Conservation (phyloP, 371 early-diverging fungal species). For the Circinella minor region DNA sequence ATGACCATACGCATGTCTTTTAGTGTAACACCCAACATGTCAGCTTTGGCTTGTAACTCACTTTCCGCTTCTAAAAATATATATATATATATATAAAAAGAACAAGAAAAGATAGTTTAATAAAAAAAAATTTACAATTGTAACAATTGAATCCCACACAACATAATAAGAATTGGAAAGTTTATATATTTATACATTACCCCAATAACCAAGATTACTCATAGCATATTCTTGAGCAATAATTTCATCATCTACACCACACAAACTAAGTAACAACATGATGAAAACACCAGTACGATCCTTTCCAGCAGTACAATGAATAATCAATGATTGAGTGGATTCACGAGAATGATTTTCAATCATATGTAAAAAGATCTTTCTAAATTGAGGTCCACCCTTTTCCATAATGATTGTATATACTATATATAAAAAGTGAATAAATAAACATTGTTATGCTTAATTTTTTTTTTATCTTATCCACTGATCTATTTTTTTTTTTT, state of each 20-base stretch:
- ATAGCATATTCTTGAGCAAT: conserved; percentile 81
- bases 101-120: background rate
- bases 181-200: conserved; percentile 19
- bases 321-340: conserved; percentile 58
- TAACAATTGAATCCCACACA: too few species aligned
- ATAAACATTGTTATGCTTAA: too few species aligned
- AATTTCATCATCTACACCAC: conserved; percentile 74
- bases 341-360: conserved; percentile 44
- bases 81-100: background rate
- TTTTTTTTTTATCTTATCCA: background rate
- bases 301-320: conserved; percentile 91
- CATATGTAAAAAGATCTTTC: conserved; percentile 58
- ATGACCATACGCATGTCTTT: conserved; percentile 48
- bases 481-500: background rate
- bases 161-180: background rate
- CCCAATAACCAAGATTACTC: conserved; percentile 57
- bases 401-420: conserved; percentile 61
- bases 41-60: conserved; percentile 42
- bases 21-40: conserved; percentile 32
- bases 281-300: conserved; percentile 86
- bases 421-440: background rate
- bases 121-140: too few species aligned
- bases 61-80: conserved; percentile 32
- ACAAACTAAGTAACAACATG: conserved; percentile 71
- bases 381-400: conserved; percentile 52